Evolutionary conservation across 2,329 filamentous ascomycete species (phyloP), one percentile per base, ranked within the genome.

Genomic region (Aureobasidium sp.): DNA sequence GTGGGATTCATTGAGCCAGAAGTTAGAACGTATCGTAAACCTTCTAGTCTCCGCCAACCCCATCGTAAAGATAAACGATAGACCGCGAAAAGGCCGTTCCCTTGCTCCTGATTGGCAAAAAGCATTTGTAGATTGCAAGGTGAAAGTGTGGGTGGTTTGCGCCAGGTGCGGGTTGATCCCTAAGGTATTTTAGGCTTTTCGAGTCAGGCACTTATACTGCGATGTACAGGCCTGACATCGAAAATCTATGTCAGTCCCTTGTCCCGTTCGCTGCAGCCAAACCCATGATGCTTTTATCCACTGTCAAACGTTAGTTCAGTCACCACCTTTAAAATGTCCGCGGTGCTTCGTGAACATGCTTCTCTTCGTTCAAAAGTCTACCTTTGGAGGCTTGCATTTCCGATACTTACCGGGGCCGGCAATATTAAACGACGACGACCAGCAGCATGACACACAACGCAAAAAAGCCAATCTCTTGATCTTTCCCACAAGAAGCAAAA

Each of bases 261-360:
- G 15, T 42, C 27, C 27, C 52, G 52, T 56, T 44, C 39, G 27
- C n/a, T 39, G 9, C 27, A 15, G 15, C 26, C 17, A 44, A 44
- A 20, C 41, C 23, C 23, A 20, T 39, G 44, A 17, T 15, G 4
- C 12, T 15, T 56, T 56, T 44, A 17, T 23, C 46, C 23, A n/a
- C 26, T 44, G 52, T 37, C 52, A 56, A 56, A 56, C 52, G 39
- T 27, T 56, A 56, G 39, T 56, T 56, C 39, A 27, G 37, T n/a
- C 15, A 20, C 20, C 17, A 34, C 17, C 9, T 56, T 13, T 13
- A 17, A 9, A 39, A 27, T 34, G 39, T 5, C 29, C 29, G 20
- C 23, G 27, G 27, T 20, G 20, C 20, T 20, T 20, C 20, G 20
- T 12, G 52, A 56, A 44, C 52, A 44, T 44, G 52, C 52, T 56